Evolutionary conservation across 2,329 filamentous ascomycete species (phyloP).

Genomic region (Aspergillus oerlinghausenensis): DNA sequence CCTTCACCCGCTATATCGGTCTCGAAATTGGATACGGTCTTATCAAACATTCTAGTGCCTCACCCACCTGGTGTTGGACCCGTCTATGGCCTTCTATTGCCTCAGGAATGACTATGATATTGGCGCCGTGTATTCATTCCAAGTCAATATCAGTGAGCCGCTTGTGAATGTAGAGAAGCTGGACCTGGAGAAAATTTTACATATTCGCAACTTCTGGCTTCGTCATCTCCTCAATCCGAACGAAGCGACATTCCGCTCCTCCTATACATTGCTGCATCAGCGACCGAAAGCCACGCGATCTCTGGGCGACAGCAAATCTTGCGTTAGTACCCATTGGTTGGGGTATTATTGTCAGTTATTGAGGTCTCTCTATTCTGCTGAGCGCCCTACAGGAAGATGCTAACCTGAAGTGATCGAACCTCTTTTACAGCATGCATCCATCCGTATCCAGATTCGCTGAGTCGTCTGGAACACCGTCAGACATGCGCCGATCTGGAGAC

Average conservation of each 20-base stretch:
- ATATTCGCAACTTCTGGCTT: slow-evolving; percentile 42
- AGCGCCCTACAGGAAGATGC: neutral
- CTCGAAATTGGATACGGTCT: neutral
- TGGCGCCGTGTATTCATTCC: slow-evolving; percentile 24
- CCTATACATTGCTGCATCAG: slow-evolving; percentile 16
- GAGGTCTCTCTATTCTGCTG: neutral
- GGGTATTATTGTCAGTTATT: slow-evolving; percentile 31
- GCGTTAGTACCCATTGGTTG: slow-evolving; percentile 23
- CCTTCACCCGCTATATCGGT: neutral
- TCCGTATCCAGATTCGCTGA: slow-evolving; percentile 23
- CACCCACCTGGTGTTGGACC: slow-evolving; percentile 31
- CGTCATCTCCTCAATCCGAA: slow-evolving; percentile 30
- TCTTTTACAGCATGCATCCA: slow-evolving; percentile 31
- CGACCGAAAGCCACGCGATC: slow-evolving; percentile 19
- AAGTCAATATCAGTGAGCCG: neutral
- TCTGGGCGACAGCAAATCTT: slow-evolving; percentile 1
- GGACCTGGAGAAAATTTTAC: slow-evolving; percentile 29
- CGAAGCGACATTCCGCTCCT: slow-evolving; percentile 24
- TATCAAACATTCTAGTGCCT: slow-evolving; percentile 19
- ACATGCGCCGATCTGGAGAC: slow-evolving; percentile 31
- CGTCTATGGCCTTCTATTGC: slow-evolving; percentile 18
- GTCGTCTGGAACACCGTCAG: slow-evolving; percentile 26
- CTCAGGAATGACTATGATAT: slow-evolving; percentile 31
- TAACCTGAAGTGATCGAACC: slow-evolving; percentile 1
- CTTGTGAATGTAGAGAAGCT: slow-evolving; percentile 18